phyloP scores from a whole-genome alignment of 2,329 filamentous ascomycete species.

The Penicillium sp. region DNA sequence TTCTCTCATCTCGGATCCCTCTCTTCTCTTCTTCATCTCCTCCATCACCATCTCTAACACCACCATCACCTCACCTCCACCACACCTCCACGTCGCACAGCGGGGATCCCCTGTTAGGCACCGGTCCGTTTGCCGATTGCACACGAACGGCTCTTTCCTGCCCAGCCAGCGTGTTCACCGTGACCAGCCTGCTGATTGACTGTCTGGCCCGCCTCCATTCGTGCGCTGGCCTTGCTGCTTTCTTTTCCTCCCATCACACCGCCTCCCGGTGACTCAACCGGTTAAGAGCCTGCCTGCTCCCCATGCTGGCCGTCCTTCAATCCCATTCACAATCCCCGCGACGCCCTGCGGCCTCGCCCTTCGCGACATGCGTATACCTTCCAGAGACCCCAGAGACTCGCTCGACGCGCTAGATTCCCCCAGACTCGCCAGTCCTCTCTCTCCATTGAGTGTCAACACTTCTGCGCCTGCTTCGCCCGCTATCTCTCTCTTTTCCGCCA shows the following conservation, averaged over 20 bases:
- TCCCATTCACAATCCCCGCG: constrained; percentile 19
- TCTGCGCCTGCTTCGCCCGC: constrained; percentile 46
- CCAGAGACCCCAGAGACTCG: constrained; percentile 36
- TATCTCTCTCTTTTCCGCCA: constrained; percentile 45
- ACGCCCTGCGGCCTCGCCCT: constrained; percentile 15
- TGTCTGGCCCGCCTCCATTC: constrained; percentile 25
- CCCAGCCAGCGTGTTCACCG: constrained; percentile 24
- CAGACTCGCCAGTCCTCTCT: constrained; percentile 24
- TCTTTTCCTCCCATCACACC: constrained; percentile 19
- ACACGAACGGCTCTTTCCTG: constrained; percentile 18
- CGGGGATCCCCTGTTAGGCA: constrained; percentile 24
- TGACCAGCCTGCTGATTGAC: constrained; percentile 27
- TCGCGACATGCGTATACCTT: constrained; percentile 39
- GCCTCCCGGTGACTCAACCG: constrained; percentile 15
- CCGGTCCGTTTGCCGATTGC: constrained; percentile 28
- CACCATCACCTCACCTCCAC: background rate
- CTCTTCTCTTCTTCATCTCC: background rate
- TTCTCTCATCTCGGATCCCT: constrained; percentile 1
- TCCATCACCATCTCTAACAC: background rate
- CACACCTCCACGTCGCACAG: background rate
- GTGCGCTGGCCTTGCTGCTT: constrained; percentile 16
- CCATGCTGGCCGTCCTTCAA: constrained; percentile 33
- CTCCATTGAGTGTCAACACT: constrained; percentile 37
- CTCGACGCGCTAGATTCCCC: constrained; percentile 25
- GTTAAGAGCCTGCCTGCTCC: constrained; percentile 9